Evolutionary conservation across 176 grass and related monocot genomes (phyloP).

Genomic region (Eragrostis nindensis): DNA sequence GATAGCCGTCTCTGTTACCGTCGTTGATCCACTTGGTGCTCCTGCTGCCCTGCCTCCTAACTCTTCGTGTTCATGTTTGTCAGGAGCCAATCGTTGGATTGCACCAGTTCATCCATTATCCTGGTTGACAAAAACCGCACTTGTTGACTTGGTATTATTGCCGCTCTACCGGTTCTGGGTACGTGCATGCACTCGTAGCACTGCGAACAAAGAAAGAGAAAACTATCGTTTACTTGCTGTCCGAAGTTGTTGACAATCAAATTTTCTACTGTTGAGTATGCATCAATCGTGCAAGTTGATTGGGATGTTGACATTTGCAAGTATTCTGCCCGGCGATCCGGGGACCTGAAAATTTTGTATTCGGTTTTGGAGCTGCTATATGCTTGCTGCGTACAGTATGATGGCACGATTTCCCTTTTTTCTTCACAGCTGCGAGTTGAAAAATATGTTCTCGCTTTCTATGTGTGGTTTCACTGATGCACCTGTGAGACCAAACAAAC

Average conservation of each 20-base stretch:
- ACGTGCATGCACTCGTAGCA: slow-evolving; percentile 10
- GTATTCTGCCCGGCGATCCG: slow-evolving; percentile 17
- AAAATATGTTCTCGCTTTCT: not conserved
- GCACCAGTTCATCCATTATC: not conserved
- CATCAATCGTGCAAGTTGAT: slow-evolving; percentile 46
- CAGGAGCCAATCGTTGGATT: not conserved
- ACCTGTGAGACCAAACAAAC: slow-evolving; percentile 7
- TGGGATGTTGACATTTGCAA: slow-evolving; percentile 16
- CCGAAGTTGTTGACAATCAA: slow-evolving; percentile 31
- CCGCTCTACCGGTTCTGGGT: not conserved
- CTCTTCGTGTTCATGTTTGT: not conserved
- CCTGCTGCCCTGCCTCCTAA: not conserved
- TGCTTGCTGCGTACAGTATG: not conserved
- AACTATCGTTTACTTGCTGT: slow-evolving; percentile 21
- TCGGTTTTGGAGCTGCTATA: not conserved
- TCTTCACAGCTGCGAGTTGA: not conserved
- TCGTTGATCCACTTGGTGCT: not conserved
- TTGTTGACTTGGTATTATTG: not conserved
- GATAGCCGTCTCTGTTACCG: not conserved
- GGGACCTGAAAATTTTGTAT: not conserved
- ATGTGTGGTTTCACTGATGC: not conserved
- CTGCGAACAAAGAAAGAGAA: not conserved
- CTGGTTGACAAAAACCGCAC: slow-evolving; percentile 9
- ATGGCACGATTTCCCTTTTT: not conserved
- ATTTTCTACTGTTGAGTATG: slow-evolving; percentile 10